Base-by-base conservation (phyloP, 352 stramenopile species). In the Phytopythium chamaehyphon region DNA sequence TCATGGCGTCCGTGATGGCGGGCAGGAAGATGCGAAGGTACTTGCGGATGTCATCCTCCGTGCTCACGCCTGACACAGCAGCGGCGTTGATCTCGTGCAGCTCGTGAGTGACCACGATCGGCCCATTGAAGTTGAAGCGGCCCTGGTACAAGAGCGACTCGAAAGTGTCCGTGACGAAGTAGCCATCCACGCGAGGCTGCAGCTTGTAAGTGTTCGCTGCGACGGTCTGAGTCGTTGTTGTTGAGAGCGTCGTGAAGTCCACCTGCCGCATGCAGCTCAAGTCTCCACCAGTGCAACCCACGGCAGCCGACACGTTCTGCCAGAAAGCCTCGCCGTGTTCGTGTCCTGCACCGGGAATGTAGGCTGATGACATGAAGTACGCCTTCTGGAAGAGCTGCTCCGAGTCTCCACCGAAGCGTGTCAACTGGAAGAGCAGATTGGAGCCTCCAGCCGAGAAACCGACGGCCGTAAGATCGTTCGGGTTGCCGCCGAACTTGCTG, bases 401-500 rank as follows among this genome's bases (percentile, higher is more conserved):
- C 0, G 56, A 56, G 12, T 54, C 64, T 12, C 61, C 61, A 11
- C 56, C 61, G 15, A 64, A 62, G 18, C 61, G 61, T 2, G 61
- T 65, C 61, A 65, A 62, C 48, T 65, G 61, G 44, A 69, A 69
- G 24, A 61, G 9, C 1, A 62, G 45, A 21, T 64, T 56, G 0
- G 56, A 69, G 5, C 56, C 61, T n/a, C 56, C 61, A 6, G 61
- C 61, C 0, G 61, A 69, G n/a, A 69, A 61, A 0, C 67, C 67
- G 10, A 71, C 28, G 3, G 64, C 67, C 3, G 67, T 76, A 2
- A 76, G 51, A 37, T 77, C 55, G 35, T 60, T 19, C 10, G 68
- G 58, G 57, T 78, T 57, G 21, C 69, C 69, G 3, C 69, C 69
- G 24, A 72, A 78, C 16, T 59, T 62, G 35, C n/a, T 11, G 45